A percentile compares a stretch with the other conserved stretches of the same genome.
Conservation (phyloP, 2,329 filamentous ascomycete genomes). For the Botrytis paeoniae region DNA sequence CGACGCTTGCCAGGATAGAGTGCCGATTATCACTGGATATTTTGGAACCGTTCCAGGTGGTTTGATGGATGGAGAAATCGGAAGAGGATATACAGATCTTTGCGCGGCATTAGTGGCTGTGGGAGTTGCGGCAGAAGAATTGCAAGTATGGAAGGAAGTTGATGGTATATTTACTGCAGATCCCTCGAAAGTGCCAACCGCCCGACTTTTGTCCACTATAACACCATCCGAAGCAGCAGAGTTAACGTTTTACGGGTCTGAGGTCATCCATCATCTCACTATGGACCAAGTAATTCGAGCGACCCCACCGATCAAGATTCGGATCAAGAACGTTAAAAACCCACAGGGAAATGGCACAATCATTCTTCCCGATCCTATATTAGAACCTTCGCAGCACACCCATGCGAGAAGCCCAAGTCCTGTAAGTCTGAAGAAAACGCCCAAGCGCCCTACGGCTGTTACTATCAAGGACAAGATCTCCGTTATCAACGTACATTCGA, state of each 20-base stretch:
- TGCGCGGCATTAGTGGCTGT: constrained; percentile 91
- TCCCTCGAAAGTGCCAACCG: constrained; percentile 85
- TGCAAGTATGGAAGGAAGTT: constrained; percentile 99
- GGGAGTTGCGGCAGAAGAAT: constrained; percentile 77
- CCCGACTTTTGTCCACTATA: constrained; percentile 81
- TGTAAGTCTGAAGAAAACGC: constrained; percentile 50
- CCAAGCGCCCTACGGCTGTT: constrained; percentile 80
- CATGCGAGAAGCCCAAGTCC: constrained; percentile 47
- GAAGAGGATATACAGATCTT: constrained; percentile 93
- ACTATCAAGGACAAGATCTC: constrained; percentile 97
- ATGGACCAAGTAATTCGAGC: constrained; percentile 95
- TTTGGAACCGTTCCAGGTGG: constrained; percentile 92
- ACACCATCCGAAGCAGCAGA: constrained; percentile 94
- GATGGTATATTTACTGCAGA: constrained; percentile 88
- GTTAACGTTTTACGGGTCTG: constrained; percentile 88
- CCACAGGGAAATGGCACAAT: constrained; percentile 75
- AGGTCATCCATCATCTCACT: constrained; percentile 97
- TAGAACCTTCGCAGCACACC: constrained; percentile 51
- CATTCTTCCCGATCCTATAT: constrained; percentile 71
- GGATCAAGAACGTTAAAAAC: constrained; percentile 92
- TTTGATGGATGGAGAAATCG: constrained; percentile 82
- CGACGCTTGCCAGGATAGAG: constrained; percentile 59
- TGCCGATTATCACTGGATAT: constrained; percentile 86
- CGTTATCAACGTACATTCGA: constrained; percentile 96
- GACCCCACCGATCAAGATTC: constrained; percentile 73